phyloP scores from a whole-genome alignment of 2,329 filamentous ascomycete species.

The Diplodia intermedia region DNA sequence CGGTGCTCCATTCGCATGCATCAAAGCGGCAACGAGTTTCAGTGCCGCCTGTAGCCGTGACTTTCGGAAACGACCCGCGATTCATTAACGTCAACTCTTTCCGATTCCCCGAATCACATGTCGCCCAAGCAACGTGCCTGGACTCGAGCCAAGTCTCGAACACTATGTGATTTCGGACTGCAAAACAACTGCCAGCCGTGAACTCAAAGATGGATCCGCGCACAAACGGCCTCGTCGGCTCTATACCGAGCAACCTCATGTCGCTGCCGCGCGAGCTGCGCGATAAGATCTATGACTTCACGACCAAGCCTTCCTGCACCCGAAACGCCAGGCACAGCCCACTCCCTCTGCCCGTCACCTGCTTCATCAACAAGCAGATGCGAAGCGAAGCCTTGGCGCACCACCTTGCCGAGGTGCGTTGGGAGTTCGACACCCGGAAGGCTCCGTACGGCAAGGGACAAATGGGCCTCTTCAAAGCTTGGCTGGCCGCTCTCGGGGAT shows the following conservation, averaged over 20 bases:
- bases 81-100: neutral
- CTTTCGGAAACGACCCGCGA: neutral
- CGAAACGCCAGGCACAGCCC: neutral
- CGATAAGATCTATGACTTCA: slow-evolving; percentile 14
- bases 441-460: slow-evolving; percentile 8
- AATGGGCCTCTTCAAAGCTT: neutral
- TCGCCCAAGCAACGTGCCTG: neutral
- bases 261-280: slow-evolving; percentile 11
- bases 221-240: neutral
- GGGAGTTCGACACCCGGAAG: slow-evolving; percentile 9
- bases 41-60: neutral
- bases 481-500: slow-evolving; percentile 3
- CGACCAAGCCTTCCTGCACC: neutral
- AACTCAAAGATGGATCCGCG: neutral
- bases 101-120: neutral
- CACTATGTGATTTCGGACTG: neutral
- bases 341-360: neutral
- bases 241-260: neutral
- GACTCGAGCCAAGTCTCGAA: neutral
- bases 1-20: too few species aligned
- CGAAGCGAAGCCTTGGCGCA: neutral
- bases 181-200: neutral
- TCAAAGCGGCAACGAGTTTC: neutral
- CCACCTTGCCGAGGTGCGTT: neutral
- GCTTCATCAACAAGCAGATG: slow-evolving; percentile 3